Evolutionary conservation across 164 flowering plant genomes (phyloP), one percentile per base, ranked within the genome.

Genomic region (Nymphaea thermarum): DNA sequence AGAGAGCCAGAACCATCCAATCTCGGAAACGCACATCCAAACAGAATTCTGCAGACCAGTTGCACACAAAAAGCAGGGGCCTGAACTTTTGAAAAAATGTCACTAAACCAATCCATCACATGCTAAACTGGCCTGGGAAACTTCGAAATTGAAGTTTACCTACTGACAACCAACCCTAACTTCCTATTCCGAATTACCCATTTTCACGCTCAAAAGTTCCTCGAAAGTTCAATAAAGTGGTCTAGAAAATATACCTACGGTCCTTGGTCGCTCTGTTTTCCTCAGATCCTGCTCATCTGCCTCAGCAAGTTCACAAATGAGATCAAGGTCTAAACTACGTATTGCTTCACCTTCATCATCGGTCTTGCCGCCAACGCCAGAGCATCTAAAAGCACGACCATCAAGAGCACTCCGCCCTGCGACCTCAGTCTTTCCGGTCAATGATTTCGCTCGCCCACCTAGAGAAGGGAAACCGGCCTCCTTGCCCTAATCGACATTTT

Each of bases 201-300:
- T 25, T 25, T 25, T 25, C 36, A 25, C 55, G 7, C 55, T 47
- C 55, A 47, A 47, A 47, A 12, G 12, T 4, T 47, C 55, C 55
- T 47, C 0, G 36, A 25, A 25, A 25, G 36, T 25, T 25, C 36
- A 12, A 47, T 47, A 12, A 7, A 6, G 12, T 6, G 55, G 12
- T 4, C 11, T 12, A 47, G 7, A 2, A 2, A 47, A 47, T 7
- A 47, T 47, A 47, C 55, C 55, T 47, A 3, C 55, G 12, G 12
- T 2, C 12, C 3, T 47, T 47, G 82, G 76, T 68, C 71, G 71
- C 67, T 47, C 75, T 66, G 84, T 74, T 70, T 84, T 85, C 65
- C 76, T 78, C 25, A 82, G 78, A 69, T 72, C 80, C 53, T 66
- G 73, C 42, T 36, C 47, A 59, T 68, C 74, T 60, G 68, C 59